Conservation (phyloP, 495 filamentous ascomycete species). For the Neurospora sp. region DNA sequence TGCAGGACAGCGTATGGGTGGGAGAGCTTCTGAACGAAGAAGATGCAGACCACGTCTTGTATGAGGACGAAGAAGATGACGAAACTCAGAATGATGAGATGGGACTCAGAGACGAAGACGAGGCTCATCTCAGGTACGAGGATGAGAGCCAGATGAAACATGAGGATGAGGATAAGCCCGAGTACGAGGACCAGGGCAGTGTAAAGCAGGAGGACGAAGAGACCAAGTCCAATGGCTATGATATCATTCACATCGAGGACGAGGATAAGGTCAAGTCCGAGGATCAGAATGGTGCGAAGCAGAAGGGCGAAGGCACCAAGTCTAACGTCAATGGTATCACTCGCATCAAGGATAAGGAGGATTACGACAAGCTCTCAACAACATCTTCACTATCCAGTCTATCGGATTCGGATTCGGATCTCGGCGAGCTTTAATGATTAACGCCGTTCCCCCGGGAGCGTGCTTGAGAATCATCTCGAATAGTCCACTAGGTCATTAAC, state of each 20-base stretch:
- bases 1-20: conserved; percentile 65
- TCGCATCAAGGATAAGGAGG: neutral
- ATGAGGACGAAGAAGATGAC: conserved; percentile 31
- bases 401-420: neutral
- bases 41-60: conserved; percentile 46
- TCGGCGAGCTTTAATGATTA: neutral
- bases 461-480: neutral
- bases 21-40: conserved; percentile 69
- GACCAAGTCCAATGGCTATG: neutral
- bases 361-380: neutral
- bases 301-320: neutral
- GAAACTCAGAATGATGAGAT: neutral
- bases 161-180: neutral
- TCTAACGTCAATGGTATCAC: neutral
- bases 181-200: neutral
- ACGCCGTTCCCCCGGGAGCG: neutral
- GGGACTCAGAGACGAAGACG: neutral
- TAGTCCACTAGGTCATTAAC: neutral
- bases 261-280: neutral
- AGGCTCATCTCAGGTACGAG: neutral
- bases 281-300: neutral
- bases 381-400: neutral
- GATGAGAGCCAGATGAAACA: neutral
- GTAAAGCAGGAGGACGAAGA: neutral
- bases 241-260: neutral